Percentiles rank a stretch among this genome's conserved stretches.
Evolutionary conservation across 257 asterid genomes (phyloP).

Genomic region (Solanum ahanhuiri): DNA sequence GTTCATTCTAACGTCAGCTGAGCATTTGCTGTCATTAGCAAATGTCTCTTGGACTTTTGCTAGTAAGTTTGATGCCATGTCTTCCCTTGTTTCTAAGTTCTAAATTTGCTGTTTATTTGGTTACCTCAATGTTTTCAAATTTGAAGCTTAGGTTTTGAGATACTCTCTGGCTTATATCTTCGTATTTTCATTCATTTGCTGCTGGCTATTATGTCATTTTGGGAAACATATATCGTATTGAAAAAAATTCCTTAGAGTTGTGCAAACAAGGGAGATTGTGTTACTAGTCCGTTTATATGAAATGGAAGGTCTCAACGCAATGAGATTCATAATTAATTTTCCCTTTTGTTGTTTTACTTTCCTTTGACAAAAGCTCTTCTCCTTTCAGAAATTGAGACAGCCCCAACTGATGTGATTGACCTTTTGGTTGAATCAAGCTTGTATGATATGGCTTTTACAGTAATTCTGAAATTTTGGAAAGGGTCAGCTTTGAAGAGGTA

Average conservation of each 20-base stretch:
- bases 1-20: constrained; percentile 68
- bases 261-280: not conserved
- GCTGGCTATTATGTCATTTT: not conserved
- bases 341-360: not conserved
- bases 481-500: constrained; percentile 82
- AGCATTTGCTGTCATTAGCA: constrained; percentile 53
- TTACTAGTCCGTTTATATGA: not conserved
- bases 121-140: not conserved
- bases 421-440: constrained; percentile 79
- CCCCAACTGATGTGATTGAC: constrained; percentile 63
- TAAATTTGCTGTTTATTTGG: not conserved
- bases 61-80: not conserved
- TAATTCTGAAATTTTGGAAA: constrained; percentile 80
- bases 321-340: not conserved
- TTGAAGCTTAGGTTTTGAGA: not conserved
- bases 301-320: not conserved
- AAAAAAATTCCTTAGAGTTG: not conserved
- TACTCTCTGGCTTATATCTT: not conserved
- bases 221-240: not conserved
- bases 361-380: not conserved
- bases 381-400: constrained; percentile 52
- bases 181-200: not conserved
- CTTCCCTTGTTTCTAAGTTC: not conserved
- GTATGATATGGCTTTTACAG: constrained; percentile 84
- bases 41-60: constrained; percentile 53